phyloP scores from a whole-genome alignment of 164 flowering plant genomes.

The Tetrastigma voinierianum region DNA sequence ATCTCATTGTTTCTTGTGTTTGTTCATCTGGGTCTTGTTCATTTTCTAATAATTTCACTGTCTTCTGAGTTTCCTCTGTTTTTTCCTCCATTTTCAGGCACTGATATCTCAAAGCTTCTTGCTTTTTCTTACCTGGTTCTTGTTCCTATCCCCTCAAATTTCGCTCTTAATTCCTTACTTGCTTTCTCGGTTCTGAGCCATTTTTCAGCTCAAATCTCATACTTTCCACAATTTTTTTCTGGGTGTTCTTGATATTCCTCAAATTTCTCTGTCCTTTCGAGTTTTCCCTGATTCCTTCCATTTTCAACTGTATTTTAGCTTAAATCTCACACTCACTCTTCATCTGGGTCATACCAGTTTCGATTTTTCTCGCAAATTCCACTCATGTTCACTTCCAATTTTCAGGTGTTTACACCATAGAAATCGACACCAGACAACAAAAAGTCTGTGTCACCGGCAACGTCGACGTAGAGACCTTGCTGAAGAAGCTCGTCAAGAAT shows the following conservation, averaged over 20 bases:
- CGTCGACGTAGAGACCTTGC: constrained; percentile 39
- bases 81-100: background rate
- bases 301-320: background rate
- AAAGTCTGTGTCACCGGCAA: constrained; percentile 46
- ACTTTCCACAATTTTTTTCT: background rate
- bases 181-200: background rate
- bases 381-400: background rate
- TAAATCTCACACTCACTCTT: background rate
- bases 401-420: constrained; percentile 47
- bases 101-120: background rate
- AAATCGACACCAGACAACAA: constrained; percentile 50
- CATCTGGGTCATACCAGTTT: constrained; percentile 2
- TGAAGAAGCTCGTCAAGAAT: constrained; percentile 44
- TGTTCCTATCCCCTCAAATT: background rate
- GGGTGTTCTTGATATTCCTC: constrained; percentile 5
- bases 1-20: background rate
- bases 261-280: background rate
- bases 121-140: background rate
- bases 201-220: background rate
- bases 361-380: background rate
- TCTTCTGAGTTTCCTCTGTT: background rate
- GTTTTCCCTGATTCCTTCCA: background rate
- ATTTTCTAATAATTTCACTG: no score
- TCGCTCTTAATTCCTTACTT: background rate
- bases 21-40: background rate